These are phyloP conservation scores for Rhododendron vialii DNA, from an alignment of 148 eudicot species.

Conservation along the genomic window DNA sequence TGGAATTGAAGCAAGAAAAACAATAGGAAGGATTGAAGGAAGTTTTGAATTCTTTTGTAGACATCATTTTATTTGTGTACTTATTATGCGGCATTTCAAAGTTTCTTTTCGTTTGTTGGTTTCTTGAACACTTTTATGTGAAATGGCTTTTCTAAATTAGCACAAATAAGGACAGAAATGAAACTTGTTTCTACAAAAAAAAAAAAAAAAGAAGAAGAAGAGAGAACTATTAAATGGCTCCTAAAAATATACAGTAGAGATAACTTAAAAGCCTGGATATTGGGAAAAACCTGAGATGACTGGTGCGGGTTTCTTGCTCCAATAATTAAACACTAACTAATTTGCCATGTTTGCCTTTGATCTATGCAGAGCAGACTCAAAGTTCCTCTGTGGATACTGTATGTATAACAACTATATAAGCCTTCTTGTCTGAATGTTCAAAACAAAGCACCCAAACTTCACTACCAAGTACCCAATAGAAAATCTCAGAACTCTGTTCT, in stretches of 20 bases:
- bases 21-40: background rate
- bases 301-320: background rate
- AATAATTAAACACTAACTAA: background rate
- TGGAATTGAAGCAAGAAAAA: too few relatives aligned
- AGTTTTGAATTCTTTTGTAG: background rate
- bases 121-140: background rate
- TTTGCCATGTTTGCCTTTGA: background rate
- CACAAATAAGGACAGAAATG: background rate
- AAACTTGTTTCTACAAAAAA: background rate
- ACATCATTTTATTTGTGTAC: background rate
- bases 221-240: background rate
- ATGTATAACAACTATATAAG: background rate
- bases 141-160: background rate
- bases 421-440: background rate
- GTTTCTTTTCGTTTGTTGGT: background rate
- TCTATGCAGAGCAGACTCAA: background rate
- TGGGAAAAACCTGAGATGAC: too few relatives aligned
- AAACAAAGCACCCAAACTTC: background rate
- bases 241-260: background rate
- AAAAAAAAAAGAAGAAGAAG: background rate
- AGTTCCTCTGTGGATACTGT: background rate
- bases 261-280: background rate
- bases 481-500: background rate
- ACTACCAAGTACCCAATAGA: background rate
- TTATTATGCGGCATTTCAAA: background rate